These are phyloP conservation scores for Trametes cingulata DNA, from an alignment of 768 basidiomycete genomes.

Conservation along the genomic window DNA sequence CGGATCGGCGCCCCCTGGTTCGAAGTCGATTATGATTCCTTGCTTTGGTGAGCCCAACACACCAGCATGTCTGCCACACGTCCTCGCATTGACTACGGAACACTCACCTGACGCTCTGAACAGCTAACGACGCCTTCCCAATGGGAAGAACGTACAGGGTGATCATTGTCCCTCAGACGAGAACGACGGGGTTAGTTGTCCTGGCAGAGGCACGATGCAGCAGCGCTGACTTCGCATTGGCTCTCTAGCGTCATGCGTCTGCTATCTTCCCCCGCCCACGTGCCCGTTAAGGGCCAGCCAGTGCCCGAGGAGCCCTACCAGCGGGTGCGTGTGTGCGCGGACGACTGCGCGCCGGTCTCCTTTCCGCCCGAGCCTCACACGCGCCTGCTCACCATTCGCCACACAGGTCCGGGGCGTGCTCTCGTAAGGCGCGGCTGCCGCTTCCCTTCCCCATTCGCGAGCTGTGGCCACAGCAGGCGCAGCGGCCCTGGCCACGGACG, in stretches of 20 bases:
- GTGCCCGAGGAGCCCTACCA: slow-evolving; percentile 31
- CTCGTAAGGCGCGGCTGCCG: slow-evolving; percentile 1
- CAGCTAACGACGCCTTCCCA: slow-evolving; percentile 42
- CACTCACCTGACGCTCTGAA: slow-evolving; percentile 24
- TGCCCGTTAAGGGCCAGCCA: slow-evolving; percentile 7
- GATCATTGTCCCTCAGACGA: slow-evolving; percentile 41
- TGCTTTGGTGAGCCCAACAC: slow-evolving; percentile 50
- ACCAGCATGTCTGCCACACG: background rate
- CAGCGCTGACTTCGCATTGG: slow-evolving; percentile 14
- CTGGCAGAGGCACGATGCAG: slow-evolving; percentile 6
- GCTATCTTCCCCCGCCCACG: slow-evolving; percentile 38
- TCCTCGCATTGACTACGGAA: slow-evolving; percentile 16
- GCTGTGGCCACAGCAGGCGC: background rate
- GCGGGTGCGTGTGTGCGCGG: slow-evolving; percentile 25
- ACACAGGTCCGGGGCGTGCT: slow-evolving; percentile 25
- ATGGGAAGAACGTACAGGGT: slow-evolving; percentile 45
- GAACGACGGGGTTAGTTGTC: slow-evolving; percentile 43
- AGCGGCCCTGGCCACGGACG: slow-evolving; percentile 4
- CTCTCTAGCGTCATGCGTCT: slow-evolving; percentile 42
- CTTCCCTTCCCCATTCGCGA: background rate
- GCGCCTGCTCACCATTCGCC: slow-evolving; percentile 12
- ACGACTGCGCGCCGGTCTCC: background rate
- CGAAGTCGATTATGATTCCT: slow-evolving; percentile 64
- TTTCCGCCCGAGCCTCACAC: slow-evolving; percentile 1
- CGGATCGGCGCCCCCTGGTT: slow-evolving; percentile 55